phyloP scores from a whole-genome alignment of 352 stramenopile genomes.

The Globisporangium mamillatum region DNA sequence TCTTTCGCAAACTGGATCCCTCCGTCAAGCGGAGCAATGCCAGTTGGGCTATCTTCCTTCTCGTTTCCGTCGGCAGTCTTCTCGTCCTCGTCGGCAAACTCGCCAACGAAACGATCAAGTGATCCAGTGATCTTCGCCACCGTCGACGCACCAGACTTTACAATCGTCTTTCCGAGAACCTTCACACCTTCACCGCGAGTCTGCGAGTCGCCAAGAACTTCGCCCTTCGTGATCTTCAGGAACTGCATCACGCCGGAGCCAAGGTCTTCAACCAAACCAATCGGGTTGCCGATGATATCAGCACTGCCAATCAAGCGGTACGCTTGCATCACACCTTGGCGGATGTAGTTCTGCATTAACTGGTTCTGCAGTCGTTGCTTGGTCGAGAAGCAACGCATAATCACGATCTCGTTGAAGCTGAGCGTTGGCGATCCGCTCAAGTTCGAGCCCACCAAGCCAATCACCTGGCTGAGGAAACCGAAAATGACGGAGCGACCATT shows the following conservation, averaged over 20 bases:
- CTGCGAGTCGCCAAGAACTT: constrained; percentile 75
- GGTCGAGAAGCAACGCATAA: constrained; percentile 80
- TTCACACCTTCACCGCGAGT: constrained; percentile 85
- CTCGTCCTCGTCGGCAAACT: constrained; percentile 65
- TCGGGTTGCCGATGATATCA: constrained; percentile 86
- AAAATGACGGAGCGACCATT: constrained; percentile 75
- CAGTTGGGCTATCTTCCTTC: constrained; percentile 24
- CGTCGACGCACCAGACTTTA: constrained; percentile 69
- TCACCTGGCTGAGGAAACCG: constrained; percentile 73
- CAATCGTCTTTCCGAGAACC: constrained; percentile 82
- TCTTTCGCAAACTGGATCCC: constrained; percentile 86
- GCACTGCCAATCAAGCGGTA: constrained; percentile 82
- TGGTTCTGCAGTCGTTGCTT: constrained; percentile 77
- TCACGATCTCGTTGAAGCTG: constrained; percentile 84
- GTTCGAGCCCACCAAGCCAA: constrained; percentile 83
- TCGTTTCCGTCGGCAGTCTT: constrained; percentile 20
- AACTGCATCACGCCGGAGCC: constrained; percentile 86
- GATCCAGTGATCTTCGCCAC: constrained; percentile 83
- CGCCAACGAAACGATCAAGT: constrained; percentile 82
- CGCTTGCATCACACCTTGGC: constrained; percentile 78
- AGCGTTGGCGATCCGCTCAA: constrained; percentile 80
- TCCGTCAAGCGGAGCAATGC: constrained; percentile 33
- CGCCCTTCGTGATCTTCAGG: constrained; percentile 87
- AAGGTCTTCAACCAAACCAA: constrained; percentile 84
- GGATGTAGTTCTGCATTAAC: constrained; percentile 79